These are phyloP conservation scores for Alternaria sp. DNA, from an alignment of 2,329 filamentous ascomycete species.

Conservation along the genomic window DNA sequence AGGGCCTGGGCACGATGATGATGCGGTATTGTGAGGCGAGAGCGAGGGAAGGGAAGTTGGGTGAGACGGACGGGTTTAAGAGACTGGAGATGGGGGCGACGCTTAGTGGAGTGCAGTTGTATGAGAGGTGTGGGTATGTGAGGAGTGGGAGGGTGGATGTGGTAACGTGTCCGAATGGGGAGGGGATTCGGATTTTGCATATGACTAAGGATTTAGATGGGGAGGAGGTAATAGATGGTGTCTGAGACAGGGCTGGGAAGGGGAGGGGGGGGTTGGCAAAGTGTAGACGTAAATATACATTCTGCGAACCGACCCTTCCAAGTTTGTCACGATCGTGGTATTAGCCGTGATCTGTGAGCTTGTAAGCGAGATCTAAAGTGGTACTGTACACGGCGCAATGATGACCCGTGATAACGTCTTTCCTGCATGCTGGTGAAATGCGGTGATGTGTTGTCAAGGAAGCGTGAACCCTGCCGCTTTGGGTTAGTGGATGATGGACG, in stretches of 20 bases:
- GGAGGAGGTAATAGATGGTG: neutral
- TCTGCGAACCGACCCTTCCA: neutral
- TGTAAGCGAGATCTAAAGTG: neutral
- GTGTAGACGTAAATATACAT: neutral
- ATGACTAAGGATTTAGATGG: conserved; percentile 41
- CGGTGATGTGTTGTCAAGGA: conserved; percentile 7
- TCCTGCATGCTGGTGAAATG: conserved; percentile 7
- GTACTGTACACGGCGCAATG: neutral
- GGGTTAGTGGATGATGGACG: conserved; percentile 13
- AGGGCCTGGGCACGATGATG: conserved; percentile 46
- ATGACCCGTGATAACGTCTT: neutral
- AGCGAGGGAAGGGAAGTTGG: conserved; percentile 25
- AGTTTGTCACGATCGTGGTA: neutral
- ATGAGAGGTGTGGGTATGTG: conserved; percentile 45
- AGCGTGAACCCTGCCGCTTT: neutral
- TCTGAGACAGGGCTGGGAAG: neutral
- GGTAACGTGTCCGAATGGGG: conserved; percentile 43
- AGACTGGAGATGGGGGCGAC: conserved; percentile 47
- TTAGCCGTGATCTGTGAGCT: neutral
- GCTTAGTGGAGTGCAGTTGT: conserved; percentile 41
- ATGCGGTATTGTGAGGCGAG: conserved; percentile 45
- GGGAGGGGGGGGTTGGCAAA: neutral
- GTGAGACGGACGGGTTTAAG: conserved; percentile 28
- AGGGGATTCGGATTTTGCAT: conserved; percentile 40
- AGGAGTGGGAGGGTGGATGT: conserved; percentile 43